Percentiles rank a stretch among this genome's conserved stretches.
phyloP scores from a whole-genome alignment of 805 yeast genomes.

The Spathaspora girioi region DNA sequence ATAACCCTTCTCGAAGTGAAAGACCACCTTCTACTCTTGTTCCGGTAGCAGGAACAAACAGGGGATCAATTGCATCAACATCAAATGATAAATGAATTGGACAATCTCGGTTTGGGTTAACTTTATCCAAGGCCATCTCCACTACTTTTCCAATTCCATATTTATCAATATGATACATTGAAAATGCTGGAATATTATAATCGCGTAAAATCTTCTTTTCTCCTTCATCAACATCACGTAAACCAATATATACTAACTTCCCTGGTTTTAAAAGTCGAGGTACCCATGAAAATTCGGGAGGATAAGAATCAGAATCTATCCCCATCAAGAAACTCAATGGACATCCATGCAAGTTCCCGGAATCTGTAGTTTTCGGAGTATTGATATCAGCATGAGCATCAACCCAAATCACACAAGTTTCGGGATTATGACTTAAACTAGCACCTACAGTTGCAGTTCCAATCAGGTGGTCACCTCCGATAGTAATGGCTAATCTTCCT shows the following conservation, averaged over 20 bases:
- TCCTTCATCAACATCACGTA: constrained; percentile 87
- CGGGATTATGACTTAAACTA: constrained; percentile 72
- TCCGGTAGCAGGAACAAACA: constrained; percentile 94
- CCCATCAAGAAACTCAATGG: constrained; percentile 93
- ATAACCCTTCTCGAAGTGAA: constrained; percentile 90
- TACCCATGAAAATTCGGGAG: constrained; percentile 80
- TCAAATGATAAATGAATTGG: constrained; percentile 93
- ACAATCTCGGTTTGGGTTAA: constrained; percentile 61
- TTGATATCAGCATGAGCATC: constrained; percentile 98
- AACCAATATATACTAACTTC: constrained; percentile 87
- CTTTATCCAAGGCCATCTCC: constrained; percentile 79
- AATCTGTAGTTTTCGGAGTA: constrained; percentile 75
- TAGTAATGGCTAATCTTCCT: constrained; percentile 65
- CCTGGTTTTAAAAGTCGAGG: constrained; percentile 60
- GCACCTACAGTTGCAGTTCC: constrained; percentile 93
- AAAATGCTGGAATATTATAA: constrained; percentile 72
- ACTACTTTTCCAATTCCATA: constrained; percentile 89
- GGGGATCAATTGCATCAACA: constrained; percentile 95
- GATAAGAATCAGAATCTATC: constrained; percentile 60
- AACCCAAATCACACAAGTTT: constrained; percentile 90
- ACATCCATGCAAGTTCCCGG: constrained; percentile 95
- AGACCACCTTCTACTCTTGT: constrained; percentile 97
- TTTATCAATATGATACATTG: constrained; percentile 95
- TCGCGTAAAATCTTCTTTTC: constrained; percentile 75
- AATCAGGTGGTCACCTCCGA: constrained; percentile 97